phyloP scores from a whole-genome alignment of 805 yeast species.

The Nakazawaea ernobii region DNA sequence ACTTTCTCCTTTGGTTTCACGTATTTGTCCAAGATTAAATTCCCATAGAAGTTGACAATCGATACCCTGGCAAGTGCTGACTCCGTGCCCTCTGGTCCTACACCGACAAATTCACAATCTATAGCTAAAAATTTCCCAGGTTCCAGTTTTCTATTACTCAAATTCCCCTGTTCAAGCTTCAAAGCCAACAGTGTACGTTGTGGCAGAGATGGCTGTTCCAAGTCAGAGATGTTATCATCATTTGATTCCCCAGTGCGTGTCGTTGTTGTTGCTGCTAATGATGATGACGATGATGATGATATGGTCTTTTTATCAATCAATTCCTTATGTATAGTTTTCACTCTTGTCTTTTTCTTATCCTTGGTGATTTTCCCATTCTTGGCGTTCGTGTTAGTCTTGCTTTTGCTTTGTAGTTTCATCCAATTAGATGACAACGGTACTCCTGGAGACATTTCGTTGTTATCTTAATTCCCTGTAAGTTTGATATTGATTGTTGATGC shows the following conservation, averaged over 20 bases:
- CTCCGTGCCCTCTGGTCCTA: constrained; percentile 64
- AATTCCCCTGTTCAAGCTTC: constrained; percentile 7
- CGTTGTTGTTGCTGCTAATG: no score
- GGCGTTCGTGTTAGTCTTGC: constrained; percentile 10
- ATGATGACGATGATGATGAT: constrained; percentile 11
- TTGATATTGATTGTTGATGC: background rate
- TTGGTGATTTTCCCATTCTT: constrained; percentile 6
- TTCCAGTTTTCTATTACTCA: constrained; percentile 26
- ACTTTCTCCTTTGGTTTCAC: constrained; percentile 74
- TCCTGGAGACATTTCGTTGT: background rate
- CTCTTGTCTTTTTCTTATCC: constrained; percentile 10
- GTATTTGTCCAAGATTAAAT: constrained; percentile 61
- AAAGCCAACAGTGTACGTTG: background rate
- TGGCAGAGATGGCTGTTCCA: background rate
- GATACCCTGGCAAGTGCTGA: constrained; percentile 85
- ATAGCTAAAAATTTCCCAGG: constrained; percentile 75
- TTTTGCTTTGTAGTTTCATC: constrained; percentile 22
- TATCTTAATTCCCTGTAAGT: no score
- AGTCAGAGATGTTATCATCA: no score
- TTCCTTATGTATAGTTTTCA: background rate
- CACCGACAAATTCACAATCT: constrained; percentile 94
- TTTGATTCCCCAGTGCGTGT: no score
- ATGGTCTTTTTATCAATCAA: constrained; percentile 6
- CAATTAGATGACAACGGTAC: constrained; percentile 27
- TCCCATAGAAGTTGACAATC: constrained; percentile 77